Evolutionary conservation across 495 filamentous ascomycete genomes (phyloP).

Genomic region (Aspergillus kassunensis): DNA sequence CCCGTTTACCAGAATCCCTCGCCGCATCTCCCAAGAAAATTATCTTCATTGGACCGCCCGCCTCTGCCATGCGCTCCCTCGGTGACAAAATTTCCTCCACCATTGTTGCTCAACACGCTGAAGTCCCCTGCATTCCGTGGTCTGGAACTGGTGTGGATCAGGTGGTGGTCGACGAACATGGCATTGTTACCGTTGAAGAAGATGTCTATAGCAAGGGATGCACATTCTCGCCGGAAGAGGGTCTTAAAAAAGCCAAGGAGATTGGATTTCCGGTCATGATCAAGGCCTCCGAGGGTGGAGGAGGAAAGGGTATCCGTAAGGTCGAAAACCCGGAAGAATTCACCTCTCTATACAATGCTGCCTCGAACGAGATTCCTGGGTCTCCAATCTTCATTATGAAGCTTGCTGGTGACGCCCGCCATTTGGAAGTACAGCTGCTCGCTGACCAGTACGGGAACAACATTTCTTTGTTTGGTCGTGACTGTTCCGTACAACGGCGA

Average conservation of each 20-base stretch:
- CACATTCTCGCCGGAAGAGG: constrained; percentile 82
- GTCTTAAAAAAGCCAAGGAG: constrained; percentile 75
- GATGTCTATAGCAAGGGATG: constrained; percentile 88
- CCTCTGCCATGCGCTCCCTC: constrained; percentile 96
- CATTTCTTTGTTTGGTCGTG: constrained; percentile 96
- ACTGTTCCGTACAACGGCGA: constrained; percentile 97
- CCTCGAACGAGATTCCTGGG: constrained; percentile 96
- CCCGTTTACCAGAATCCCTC: constrained; percentile 90
- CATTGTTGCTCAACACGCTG: constrained; percentile 96
- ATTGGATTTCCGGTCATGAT: constrained; percentile 99
- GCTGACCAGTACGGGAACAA: constrained; percentile 99
- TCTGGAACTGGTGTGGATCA: constrained; percentile 86
- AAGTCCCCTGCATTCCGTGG: constrained; percentile 98
- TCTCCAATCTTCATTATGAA: constrained; percentile 99
- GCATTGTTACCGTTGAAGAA: constrained; percentile 88
- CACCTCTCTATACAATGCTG: constrained; percentile 80
- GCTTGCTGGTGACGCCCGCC: constrained; percentile 90
- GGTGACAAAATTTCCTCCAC: constrained; percentile 99
- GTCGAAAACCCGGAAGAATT: constrained; percentile 85
- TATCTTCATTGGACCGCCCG: constrained; percentile 96
- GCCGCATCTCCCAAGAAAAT: constrained; percentile 97
- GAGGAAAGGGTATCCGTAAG: constrained; percentile 99
- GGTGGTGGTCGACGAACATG: constrained; percentile 72
- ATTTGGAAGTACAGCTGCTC: constrained; percentile 95
- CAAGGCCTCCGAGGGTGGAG: constrained; percentile 99